phyloP scores from a whole-genome alignment of 495 filamentous ascomycete genomes.

The Friedmanniomyces simplex region DNA sequence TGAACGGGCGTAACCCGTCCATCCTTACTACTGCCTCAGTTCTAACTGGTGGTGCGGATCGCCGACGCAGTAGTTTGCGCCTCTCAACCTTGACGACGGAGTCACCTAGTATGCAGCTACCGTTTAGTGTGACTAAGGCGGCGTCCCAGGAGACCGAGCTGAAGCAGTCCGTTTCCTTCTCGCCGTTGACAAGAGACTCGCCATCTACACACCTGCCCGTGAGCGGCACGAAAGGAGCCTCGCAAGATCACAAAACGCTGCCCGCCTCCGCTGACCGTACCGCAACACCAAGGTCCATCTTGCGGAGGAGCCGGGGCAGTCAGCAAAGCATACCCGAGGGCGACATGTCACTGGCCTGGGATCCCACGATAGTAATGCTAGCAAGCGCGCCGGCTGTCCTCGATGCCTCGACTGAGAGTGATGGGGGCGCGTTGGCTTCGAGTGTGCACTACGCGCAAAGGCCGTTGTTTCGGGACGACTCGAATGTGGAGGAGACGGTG shows the following conservation, averaged over 20 bases:
- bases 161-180: neutral
- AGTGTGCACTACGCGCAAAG: neutral
- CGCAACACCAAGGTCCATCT: neutral
- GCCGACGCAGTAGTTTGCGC: constrained; percentile 3
- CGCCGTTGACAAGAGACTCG: neutral
- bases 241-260: neutral
- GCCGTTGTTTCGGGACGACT: constrained; percentile 4
- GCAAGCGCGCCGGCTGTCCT: neutral
- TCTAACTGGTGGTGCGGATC: neutral
- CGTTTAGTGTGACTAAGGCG: neutral
- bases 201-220: neutral
- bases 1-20: neutral
- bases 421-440: neutral
- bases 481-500: constrained; percentile 5
- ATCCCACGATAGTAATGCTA: neutral
- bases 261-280: neutral
- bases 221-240: neutral
- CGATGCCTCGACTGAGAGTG: neutral
- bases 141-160: neutral
- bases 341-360: neutral
- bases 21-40: neutral
- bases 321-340: neutral
- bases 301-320: neutral
- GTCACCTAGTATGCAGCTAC: neutral
- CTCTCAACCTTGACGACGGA: neutral